phyloP scores from a whole-genome alignment of 768 basidiomycete species.

The Phylloporus scabripes region DNA sequence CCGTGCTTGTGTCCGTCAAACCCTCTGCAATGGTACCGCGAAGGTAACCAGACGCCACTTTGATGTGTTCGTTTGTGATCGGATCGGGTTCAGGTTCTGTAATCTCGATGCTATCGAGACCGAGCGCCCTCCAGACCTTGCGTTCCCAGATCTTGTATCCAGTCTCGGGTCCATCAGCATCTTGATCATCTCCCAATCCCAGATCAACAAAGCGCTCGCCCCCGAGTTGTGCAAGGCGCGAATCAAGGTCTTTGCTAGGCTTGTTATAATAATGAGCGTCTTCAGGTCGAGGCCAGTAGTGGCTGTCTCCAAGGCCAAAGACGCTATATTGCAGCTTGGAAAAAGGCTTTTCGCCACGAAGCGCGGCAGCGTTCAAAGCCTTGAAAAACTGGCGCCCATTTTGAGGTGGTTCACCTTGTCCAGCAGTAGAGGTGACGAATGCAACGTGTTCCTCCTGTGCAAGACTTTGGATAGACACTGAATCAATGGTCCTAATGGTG shows the following conservation, averaged over 20 bases:
- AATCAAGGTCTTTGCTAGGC: slow-evolving; percentile 85
- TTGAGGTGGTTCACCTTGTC: slow-evolving; percentile 97
- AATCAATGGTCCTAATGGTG: slow-evolving; percentile 74
- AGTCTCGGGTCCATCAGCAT: slow-evolving; percentile 92
- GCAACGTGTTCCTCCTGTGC: slow-evolving; percentile 69
- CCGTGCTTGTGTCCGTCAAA: slow-evolving; percentile 77
- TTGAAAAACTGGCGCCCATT: slow-evolving; percentile 91
- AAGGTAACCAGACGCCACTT: slow-evolving; percentile 89
- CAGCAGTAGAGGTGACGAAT: slow-evolving; percentile 89
- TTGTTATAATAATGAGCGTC: slow-evolving; percentile 99
- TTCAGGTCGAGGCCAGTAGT: slow-evolving; percentile 97
- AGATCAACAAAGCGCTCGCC: slow-evolving; percentile 67
- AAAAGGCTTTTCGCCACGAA: slow-evolving; percentile 48
- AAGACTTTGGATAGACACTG: slow-evolving; percentile 68
- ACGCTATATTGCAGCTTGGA: slow-evolving; percentile 71
- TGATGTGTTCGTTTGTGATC: slow-evolving; percentile 99
- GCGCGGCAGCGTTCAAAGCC: slow-evolving; percentile 60
- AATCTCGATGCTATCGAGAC: slow-evolving; percentile 85
- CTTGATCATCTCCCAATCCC: slow-evolving; percentile 95
- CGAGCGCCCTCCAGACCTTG: slow-evolving; percentile 86
- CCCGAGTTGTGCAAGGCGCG: slow-evolving; percentile 72
- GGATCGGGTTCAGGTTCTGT: slow-evolving; percentile 91
- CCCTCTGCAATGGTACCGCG: slow-evolving; percentile 95
- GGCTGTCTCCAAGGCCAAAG: slow-evolving; percentile 95
- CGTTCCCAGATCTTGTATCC: slow-evolving; percentile 98